phyloP scores from a whole-genome alignment of 768 basidiomycete species.

The Naganishia vishniacii region DNA sequence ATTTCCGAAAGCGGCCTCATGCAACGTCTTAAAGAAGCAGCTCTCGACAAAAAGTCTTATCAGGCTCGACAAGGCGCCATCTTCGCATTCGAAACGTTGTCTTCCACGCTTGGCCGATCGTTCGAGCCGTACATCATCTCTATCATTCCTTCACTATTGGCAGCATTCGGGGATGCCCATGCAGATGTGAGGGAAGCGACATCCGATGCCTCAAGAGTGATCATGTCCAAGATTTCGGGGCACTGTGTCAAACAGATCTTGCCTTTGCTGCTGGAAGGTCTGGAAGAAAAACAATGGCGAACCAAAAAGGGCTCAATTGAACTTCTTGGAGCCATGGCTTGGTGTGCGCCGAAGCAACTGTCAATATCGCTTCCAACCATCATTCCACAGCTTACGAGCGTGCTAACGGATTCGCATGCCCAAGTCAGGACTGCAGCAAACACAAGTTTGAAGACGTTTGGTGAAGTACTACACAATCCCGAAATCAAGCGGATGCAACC shows the following conservation, averaged over 20 bases:
- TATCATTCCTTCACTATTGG: constrained; percentile 73
- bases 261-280: constrained; percentile 76
- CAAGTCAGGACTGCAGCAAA: constrained; percentile 91
- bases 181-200: constrained; percentile 89
- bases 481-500: constrained; percentile 89
- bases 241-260: constrained; percentile 91
- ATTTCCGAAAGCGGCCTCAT: constrained; percentile 81
- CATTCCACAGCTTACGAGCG: constrained; percentile 88
- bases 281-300: constrained; percentile 98
- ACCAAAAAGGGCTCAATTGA: constrained; percentile 95
- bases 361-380: constrained; percentile 92
- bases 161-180: constrained; percentile 77
- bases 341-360: constrained; percentile 90
- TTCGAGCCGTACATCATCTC: constrained; percentile 90
- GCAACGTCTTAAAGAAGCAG: constrained; percentile 62
- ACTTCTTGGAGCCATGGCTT: constrained; percentile 95
- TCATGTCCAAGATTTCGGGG: constrained; percentile 88
- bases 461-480: constrained; percentile 95
- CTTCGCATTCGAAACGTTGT: constrained; percentile 90
- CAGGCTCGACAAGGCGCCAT: constrained; percentile 87
- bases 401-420: constrained; percentile 93
- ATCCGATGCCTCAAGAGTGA: constrained; percentile 80
- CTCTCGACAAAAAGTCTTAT: constrained; percentile 82
- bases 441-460: constrained; percentile 92
- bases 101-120: constrained; percentile 72